Evolutionary conservation across 2,329 filamentous ascomycete species (phyloP), one percentile per base, ranked within the genome.

Genomic region (Cladophialophora immunda): DNA sequence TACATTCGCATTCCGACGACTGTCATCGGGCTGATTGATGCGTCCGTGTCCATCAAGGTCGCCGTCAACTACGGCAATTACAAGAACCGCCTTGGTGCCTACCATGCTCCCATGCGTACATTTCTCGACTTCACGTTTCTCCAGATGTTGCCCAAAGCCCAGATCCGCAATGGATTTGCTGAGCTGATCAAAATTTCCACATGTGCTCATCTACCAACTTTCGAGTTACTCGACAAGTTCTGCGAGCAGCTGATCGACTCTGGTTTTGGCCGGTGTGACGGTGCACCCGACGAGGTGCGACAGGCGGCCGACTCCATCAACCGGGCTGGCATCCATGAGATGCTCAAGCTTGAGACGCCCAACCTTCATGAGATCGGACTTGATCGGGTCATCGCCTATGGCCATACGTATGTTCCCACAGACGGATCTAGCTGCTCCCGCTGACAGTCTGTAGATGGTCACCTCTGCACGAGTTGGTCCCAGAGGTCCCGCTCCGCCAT

Each of bases 111-210:
- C 0, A 83, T 87, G 56, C 87, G 90, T 75, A 92, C 90, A 0
- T 91, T 92, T 81, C 84, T 92, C 54, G 90, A 92, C 76, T 92
- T 92, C 76, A 86, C 83, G 17, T 92, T 92, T 78, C 81, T 92
- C n/a, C 86, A 87, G 54, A 90, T 87, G 0, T 81, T 92, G 0
- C 89, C 90, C 0, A 83, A 83, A 9, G 86, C 87, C 1, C 89
- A 92, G 76, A 89, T 92, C 74, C 84, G 90, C 64, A 92, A 92
- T 68, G 90, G 90, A 0, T 92, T 92, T 70, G 90, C 90, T 22
- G 90, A 92, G 80, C 77, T 92, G 70, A 91, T 92, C 81, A 92
- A 92, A 81, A 92, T 92, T 71, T 90, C 89, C 0, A 89, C 88
- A 1, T 92, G 90, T 74, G 87, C 88, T 15, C 88, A 92, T 75